A percentile compares a stretch with the other conserved stretches of the same genome.
phyloP scores from a whole-genome alignment of 306 rosid species.

The Urtica urens region DNA sequence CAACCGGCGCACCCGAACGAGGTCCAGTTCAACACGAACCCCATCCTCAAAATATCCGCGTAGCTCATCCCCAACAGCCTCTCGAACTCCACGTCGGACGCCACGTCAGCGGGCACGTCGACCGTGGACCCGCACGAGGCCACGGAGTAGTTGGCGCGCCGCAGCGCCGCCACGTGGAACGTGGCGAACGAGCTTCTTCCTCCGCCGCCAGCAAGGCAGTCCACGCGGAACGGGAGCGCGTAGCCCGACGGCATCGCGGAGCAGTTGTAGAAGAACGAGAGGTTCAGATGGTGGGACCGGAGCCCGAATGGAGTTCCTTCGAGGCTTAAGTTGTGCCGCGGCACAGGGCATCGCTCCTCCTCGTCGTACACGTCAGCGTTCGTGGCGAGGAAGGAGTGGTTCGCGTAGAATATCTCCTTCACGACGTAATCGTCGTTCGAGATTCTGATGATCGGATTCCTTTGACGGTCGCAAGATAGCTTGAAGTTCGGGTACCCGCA shows the following conservation, averaged over 20 bases:
- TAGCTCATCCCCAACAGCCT: constrained; percentile 31
- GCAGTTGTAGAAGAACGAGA: constrained; percentile 56
- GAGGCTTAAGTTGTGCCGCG: constrained; percentile 35
- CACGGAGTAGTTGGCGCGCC: constrained; percentile 23
- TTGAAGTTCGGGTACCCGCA: constrained; percentile 48
- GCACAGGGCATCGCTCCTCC: constrained; percentile 45
- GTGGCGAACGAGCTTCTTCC: constrained; percentile 39
- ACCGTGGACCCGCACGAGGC: constrained; percentile 33
- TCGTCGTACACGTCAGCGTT: constrained; percentile 20
- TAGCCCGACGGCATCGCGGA: constrained; percentile 24
- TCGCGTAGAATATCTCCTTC: constrained; percentile 36
- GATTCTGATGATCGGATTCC: constrained; percentile 36
- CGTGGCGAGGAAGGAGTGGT: constrained; percentile 28
- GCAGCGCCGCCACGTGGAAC: constrained; percentile 36
- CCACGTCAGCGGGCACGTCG: constrained; percentile 26
- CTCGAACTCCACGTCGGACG: constrained; percentile 4
- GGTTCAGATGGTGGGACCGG: constrained; percentile 19
- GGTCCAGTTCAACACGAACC: constrained; percentile 51
- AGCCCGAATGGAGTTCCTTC: constrained; percentile 31
- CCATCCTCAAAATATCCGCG: constrained; percentile 44
- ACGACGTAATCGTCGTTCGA: constrained; percentile 34
- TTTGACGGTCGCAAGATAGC: constrained; percentile 29
- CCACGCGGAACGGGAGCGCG: constrained; percentile 20
- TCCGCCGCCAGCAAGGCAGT: constrained; percentile 36
- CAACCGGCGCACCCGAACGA: constrained; percentile 38